phyloP scores from a whole-genome alignment of 331 rosid genomes.

The Pyracantha coccinea region DNA sequence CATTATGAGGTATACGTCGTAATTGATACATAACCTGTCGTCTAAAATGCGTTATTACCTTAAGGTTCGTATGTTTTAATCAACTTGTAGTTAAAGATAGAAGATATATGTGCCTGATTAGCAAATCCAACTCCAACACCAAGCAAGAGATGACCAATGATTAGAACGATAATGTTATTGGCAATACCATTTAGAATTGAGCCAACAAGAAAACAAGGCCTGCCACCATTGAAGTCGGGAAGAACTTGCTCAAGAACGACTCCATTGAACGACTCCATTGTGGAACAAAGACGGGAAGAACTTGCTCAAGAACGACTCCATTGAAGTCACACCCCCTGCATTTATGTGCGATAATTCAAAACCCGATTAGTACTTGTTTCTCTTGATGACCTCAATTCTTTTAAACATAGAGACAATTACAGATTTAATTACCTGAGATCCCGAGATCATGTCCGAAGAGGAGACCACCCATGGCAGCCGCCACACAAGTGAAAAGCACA shows the following conservation, averaged over 20 bases:
- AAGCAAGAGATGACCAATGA: constrained; percentile 27
- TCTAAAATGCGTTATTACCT: not conserved
- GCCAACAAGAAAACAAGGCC: constrained; percentile 28
- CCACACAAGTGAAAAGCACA: constrained; percentile 8
- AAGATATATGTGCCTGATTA: constrained; percentile 17
- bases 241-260: constrained; percentile 23
- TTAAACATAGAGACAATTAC: not conserved
- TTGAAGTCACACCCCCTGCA: constrained; percentile 28
- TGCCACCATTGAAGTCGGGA: constrained; percentile 29
- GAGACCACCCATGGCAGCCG: constrained; percentile 21
- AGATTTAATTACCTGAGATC: constrained; percentile 12
- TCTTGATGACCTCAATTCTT: not conserved
- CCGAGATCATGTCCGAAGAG: constrained; percentile 24
- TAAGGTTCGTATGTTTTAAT: too few relatives aligned
- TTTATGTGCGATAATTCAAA: not conserved
- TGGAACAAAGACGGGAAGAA: constrained; percentile 28
- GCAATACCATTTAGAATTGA: constrained; percentile 27
- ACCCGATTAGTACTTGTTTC: not conserved
- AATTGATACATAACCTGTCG: not conserved
- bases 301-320: constrained; percentile 24
- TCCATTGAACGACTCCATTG: constrained; percentile 36
- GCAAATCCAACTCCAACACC: constrained; percentile 41
- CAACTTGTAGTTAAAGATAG: too few relatives aligned
- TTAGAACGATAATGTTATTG: constrained; percentile 5
- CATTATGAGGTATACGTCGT: not conserved